phyloP scores from a whole-genome alignment of 768 basidiomycete genomes.

The Cystobasidium tubakii region DNA sequence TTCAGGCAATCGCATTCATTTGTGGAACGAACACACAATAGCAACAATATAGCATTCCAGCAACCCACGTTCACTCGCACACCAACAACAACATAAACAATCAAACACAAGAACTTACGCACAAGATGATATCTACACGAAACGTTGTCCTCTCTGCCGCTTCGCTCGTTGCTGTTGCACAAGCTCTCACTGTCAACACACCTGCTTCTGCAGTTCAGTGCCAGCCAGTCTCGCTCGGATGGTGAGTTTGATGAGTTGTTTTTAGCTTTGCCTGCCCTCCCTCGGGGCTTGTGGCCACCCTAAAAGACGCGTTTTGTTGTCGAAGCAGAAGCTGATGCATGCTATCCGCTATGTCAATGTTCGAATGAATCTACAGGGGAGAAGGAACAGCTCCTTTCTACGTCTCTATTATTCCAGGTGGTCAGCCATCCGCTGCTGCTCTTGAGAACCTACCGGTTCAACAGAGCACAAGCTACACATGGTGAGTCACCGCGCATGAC shows the following conservation, averaged over 20 bases:
- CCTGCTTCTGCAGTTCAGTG: constrained; percentile 32
- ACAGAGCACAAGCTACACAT: constrained; percentile 1
- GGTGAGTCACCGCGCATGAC: constrained; percentile 7
- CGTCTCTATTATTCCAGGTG: constrained; percentile 38
- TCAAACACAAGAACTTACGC: neutral
- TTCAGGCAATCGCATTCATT: no score
- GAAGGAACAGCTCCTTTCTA: constrained; percentile 38
- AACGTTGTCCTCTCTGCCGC: constrained; percentile 22
- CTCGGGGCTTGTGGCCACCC: neutral
- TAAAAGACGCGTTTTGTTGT: neutral
- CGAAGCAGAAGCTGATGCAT: neutral
- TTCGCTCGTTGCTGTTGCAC: constrained; percentile 19
- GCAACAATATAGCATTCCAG: neutral
- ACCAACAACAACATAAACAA: neutral
- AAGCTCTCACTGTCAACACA: constrained; percentile 23
- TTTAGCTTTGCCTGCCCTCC: neutral
- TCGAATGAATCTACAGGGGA: neutral
- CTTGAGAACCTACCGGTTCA: constrained; percentile 35
- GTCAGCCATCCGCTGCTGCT: constrained; percentile 35
- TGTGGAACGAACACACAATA: no score
- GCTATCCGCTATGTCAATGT: neutral
- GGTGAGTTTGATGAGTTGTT: constrained; percentile 2
- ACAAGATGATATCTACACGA: constrained; percentile 23
- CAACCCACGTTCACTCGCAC: constrained; percentile 14
- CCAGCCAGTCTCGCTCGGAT: constrained; percentile 29